These are phyloP conservation scores for Trichoderma semiorbis DNA, from an alignment of 2,329 filamentous ascomycete species.

Conservation along the genomic window DNA sequence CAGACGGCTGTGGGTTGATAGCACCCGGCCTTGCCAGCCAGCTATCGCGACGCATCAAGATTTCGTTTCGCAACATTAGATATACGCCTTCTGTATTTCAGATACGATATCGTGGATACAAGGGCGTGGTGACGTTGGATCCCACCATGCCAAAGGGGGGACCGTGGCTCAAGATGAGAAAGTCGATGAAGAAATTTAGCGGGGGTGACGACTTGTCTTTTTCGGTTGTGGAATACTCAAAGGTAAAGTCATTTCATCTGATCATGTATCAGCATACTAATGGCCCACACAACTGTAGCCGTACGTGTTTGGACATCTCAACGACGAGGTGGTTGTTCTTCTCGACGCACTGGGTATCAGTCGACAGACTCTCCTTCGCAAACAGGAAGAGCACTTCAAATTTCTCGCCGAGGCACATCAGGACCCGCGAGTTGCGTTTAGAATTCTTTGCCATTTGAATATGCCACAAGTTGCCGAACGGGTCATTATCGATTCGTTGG, in stretches of 20 bases:
- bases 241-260: slow-evolving; percentile 25
- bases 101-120: slow-evolving; percentile 42
- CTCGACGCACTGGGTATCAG: slow-evolving; percentile 36
- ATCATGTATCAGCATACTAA: not conserved
- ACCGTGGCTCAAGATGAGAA: slow-evolving; percentile 27
- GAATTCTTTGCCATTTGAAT: slow-evolving; percentile 35
- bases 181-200: slow-evolving; percentile 42
- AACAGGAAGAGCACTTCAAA: slow-evolving; percentile 35
- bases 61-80: slow-evolving; percentile 34
- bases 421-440: slow-evolving; percentile 32
- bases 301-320: slow-evolving; percentile 38
- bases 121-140: slow-evolving; percentile 40
- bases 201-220: slow-evolving; percentile 36
- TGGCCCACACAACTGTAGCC: slow-evolving; percentile 27
- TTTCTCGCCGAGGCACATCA: slow-evolving; percentile 30
- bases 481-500: slow-evolving; percentile 35
- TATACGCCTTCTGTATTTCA: slow-evolving; percentile 41
- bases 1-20: slow-evolving; percentile 41
- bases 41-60: slow-evolving; percentile 31
- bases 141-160: slow-evolving; percentile 24
- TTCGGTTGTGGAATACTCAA: slow-evolving; percentile 39
- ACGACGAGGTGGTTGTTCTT: slow-evolving; percentile 41
- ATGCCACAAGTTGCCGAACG: slow-evolving; percentile 35
- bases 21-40: slow-evolving; percentile 31
- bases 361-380: slow-evolving; percentile 30